Percentiles rank a stretch among this genome's conserved stretches.
phyloP scores from a whole-genome alignment of 306 rosid genomes.

The Astragalus glycyphyllos region DNA sequence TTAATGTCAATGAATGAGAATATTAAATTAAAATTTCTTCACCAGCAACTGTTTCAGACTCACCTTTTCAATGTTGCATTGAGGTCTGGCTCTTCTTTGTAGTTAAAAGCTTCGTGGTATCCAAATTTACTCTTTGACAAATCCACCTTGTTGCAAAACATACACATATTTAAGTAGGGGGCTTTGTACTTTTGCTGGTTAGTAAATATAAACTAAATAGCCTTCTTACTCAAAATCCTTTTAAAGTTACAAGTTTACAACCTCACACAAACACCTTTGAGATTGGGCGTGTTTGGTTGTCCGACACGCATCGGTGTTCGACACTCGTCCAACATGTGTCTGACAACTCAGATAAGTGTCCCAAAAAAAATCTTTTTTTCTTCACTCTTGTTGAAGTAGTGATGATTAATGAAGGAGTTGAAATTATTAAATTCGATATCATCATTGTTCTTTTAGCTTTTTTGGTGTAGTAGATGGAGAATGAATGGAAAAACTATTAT shows the following conservation, averaged over 20 bases:
- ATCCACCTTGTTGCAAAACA: conserved; percentile 36
- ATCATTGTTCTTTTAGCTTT: no score
- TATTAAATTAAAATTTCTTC: conserved; percentile 1
- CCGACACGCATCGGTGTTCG: no score
- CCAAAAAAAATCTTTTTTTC: no score
- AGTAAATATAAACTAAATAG: neutral
- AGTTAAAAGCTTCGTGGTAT: conserved; percentile 47
- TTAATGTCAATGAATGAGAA: neutral
- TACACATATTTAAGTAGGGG: neutral
- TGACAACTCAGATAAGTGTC: no score
- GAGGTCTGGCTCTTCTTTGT: conserved; percentile 47
- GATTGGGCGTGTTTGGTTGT: no score
- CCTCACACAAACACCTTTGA: no score
- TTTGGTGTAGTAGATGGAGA: no score
- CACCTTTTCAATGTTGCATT: conserved; percentile 40
- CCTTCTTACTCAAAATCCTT: neutral
- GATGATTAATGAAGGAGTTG: no score
- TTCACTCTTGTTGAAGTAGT: no score
- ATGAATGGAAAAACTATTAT: no score
- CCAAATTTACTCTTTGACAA: conserved; percentile 44
- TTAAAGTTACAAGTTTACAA: neutral
- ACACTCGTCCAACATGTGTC: no score
- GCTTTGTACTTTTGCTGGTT: neutral
- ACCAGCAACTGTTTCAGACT: neutral
- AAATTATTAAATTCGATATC: no score